Evolutionary conservation across 768 basidiomycete genomes (phyloP).

Genomic region (Collybiopsis confluens): DNA sequence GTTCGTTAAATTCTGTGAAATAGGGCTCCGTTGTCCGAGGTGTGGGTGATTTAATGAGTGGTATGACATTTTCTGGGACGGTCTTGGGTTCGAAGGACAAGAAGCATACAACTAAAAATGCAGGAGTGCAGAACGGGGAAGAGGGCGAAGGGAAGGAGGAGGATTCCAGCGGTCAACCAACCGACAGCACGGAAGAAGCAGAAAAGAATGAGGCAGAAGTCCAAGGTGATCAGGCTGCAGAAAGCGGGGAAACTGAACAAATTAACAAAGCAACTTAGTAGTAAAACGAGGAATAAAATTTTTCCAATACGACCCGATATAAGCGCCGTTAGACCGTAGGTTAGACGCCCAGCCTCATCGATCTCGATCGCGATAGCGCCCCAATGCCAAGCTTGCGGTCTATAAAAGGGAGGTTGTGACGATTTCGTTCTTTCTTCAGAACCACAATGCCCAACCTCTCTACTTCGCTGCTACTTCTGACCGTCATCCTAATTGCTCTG

Average conservation of each 20-base stretch:
- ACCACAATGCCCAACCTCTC: not conserved
- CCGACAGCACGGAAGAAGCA: not conserved
- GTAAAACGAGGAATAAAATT: no score
- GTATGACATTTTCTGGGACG: conserved; percentile 4
- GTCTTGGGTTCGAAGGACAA: not conserved
- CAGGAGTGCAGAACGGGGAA: not conserved
- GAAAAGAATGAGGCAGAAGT: not conserved
- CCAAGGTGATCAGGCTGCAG: not conserved
- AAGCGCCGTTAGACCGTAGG: no score
- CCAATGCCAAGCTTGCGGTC: not conserved
- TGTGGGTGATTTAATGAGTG: conserved; percentile 4
- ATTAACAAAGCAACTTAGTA: not conserved
- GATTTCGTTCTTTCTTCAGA: not conserved
- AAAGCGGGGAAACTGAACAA: not conserved
- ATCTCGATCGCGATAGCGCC: no score
- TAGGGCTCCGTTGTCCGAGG: conserved; percentile 2
- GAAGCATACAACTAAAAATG: not conserved
- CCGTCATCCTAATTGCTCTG: conserved; percentile 36
- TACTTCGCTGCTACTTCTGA: conserved; percentile 30
- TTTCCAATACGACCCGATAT: no score
- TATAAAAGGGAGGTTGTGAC: not conserved
- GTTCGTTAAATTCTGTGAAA: not conserved
- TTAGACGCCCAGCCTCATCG: no score
- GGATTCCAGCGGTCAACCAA: not conserved
- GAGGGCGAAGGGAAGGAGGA: no score